A percentile compares a stretch with the other conserved stretches of the same genome.
Conservation (phyloP, 2,329 filamentous ascomycete species). For the Plenodomus biglobosus region DNA sequence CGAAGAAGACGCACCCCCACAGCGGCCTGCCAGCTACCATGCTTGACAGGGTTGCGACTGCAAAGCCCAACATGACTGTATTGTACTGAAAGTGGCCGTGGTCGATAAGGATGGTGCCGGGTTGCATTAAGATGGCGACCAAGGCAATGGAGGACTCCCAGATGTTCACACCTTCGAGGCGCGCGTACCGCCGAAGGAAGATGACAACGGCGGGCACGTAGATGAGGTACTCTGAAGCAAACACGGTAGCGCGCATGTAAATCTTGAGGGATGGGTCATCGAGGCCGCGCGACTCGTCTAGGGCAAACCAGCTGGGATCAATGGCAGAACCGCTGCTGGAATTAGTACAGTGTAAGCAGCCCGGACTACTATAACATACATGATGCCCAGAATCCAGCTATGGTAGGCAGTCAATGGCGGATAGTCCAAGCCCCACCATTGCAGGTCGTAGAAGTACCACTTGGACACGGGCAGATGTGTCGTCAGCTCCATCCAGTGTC, state of each 20-base stretch:
- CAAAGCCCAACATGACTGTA: constrained; percentile 93
- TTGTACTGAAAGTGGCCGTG: constrained; percentile 98
- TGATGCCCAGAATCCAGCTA: constrained; percentile 88
- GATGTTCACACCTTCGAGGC: constrained; percentile 71
- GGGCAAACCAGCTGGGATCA: constrained; percentile 82
- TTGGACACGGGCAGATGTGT: constrained; percentile 84
- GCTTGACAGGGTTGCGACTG: constrained; percentile 83
- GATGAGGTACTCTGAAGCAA: constrained; percentile 86
- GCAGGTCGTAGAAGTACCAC: constrained; percentile 96
- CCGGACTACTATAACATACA: constrained; percentile 52
- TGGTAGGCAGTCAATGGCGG: constrained; percentile 97
- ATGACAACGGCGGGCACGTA: constrained; percentile 85
- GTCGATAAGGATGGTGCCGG: constrained; percentile 85
- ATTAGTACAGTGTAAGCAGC: constrained; percentile 3
- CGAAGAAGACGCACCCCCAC: constrained; percentile 93
- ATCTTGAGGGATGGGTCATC: constrained; percentile 82
- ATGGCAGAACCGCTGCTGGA: constrained; percentile 66
- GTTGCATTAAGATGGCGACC: constrained; percentile 89
- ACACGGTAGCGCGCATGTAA: constrained; percentile 92
- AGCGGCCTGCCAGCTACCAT: constrained; percentile 81
- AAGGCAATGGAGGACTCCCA: constrained; percentile 86
- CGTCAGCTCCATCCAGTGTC: constrained; percentile 99
- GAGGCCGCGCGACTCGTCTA: constrained; percentile 77
- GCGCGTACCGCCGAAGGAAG: constrained; percentile 79
- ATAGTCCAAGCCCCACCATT: constrained; percentile 98